phyloP scores from a whole-genome alignment of 1,284 basidiomycete genomes.

The Rugosomyces carneus region DNA sequence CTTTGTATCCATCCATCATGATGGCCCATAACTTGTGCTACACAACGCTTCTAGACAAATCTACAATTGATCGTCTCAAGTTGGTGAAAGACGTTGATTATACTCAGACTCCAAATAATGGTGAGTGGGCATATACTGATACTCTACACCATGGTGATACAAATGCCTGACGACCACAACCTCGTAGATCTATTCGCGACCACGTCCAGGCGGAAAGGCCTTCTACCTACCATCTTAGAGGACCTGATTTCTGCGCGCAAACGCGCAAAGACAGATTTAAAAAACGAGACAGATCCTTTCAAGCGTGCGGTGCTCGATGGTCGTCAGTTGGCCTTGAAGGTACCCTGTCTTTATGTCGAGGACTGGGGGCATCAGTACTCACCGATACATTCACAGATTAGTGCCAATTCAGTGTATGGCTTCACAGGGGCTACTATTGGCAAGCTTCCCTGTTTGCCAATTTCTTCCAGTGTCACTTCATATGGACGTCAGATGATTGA shows the following conservation, averaged over 20 bases:
- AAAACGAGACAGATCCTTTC: slow-evolving; percentile 93
- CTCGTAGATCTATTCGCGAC: slow-evolving; percentile 78
- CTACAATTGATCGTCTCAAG: slow-evolving; percentile 68
- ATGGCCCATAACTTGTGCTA: slow-evolving; percentile 99
- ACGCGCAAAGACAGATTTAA: slow-evolving; percentile 87
- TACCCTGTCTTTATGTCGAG: slow-evolving; percentile 22
- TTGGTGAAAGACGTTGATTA: slow-evolving; percentile 86
- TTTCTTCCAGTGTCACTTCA: slow-evolving; percentile 89
- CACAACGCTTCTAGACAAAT: slow-evolving; percentile 81
- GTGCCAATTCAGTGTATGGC: slow-evolving; percentile 96
- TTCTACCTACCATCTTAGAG: slow-evolving; percentile 88
- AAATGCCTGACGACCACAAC: background rate
- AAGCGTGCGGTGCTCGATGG: slow-evolving; percentile 93
- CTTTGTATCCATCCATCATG: slow-evolving; percentile 97
- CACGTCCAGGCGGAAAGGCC: slow-evolving; percentile 68
- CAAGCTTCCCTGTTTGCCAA: slow-evolving; percentile 88
- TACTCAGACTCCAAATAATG: slow-evolving; percentile 88
- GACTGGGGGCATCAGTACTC: background rate
- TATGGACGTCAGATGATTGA: slow-evolving; percentile 98
- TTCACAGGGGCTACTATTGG: slow-evolving; percentile 96
- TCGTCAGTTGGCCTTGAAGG: slow-evolving; percentile 90
- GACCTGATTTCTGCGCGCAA: slow-evolving; percentile 90
- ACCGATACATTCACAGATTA: slow-evolving; percentile 57
- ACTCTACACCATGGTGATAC: background rate
- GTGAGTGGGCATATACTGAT: slow-evolving; percentile 32